These are phyloP conservation scores for Alternaria angustiovoidea DNA, from an alignment of 2,329 filamentous ascomycete genomes.

Conservation along the genomic window DNA sequence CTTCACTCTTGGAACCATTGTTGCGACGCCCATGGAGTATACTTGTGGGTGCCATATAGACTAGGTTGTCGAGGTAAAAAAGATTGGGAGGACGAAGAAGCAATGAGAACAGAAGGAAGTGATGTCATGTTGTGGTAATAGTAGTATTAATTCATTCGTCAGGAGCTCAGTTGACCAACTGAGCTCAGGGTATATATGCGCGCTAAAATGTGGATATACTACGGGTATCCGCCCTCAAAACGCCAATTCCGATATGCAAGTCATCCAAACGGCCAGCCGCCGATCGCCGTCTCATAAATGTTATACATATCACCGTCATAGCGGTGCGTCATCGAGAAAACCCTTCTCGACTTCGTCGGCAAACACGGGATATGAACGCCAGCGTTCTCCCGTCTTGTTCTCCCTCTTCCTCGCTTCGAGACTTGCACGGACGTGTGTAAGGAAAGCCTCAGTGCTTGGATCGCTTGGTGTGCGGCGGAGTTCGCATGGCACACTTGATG, in stretches of 20 bases:
- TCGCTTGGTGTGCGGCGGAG: constrained; percentile 13
- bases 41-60: neutral
- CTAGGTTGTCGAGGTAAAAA: no score
- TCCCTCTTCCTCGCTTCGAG: constrained; percentile 18
- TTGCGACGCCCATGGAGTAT: neutral
- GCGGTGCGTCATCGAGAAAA: constrained; percentile 18
- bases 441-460: constrained; percentile 17
- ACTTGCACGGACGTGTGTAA: constrained; percentile 24
- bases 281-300: neutral
- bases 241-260: neutral
- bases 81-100: neutral
- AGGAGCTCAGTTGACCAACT: neutral
- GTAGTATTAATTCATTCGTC: neutral
- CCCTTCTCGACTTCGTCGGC: constrained; percentile 21
- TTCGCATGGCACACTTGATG: neutral
- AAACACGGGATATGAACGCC: constrained; percentile 18
- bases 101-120: neutral
- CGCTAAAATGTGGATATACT: constrained; percentile 2
- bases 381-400: constrained; percentile 1
- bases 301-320: constrained; percentile 6
- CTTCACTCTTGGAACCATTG: neutral
- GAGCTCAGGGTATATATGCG: constrained; percentile 1
- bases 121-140: neutral
- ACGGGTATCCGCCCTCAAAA: constrained; percentile 6
- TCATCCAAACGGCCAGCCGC: neutral